Base-by-base conservation (phyloP, 2,329 filamentous ascomycete genomes). In the Capronia coronata region DNA sequence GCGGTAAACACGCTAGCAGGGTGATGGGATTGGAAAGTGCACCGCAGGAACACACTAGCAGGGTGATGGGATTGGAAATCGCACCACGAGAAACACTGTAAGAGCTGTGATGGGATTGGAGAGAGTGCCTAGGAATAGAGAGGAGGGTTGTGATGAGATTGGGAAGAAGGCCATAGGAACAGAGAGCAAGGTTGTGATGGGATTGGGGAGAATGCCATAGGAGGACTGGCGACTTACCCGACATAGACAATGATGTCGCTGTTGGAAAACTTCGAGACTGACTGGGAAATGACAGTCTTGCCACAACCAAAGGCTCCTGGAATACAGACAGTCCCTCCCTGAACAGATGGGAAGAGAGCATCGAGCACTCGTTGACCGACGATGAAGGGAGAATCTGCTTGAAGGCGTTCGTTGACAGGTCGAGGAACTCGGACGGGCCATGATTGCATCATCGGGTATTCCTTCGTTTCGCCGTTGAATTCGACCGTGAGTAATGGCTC, bases 191-290 rank as follows among this genome's bases (percentile, higher is more conserved):
- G n/a, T n/a, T n/a, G n/a, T n/a, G n/a, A n/a, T n/a, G n/a, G n/a
- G n/a, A n/a, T 4, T n/a, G 6, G 32, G 11, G 6, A 35, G 5
- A n/a, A 6, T n/a, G 6, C 32, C 11, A 35, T 5, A 13, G 11
- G 32, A 16, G 9, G 21, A 25, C 19, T 2, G 9, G 30, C n/a
- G 48, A 56, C 48, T 48, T 50, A 55, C 71, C 93, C 93, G 53
- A 98, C 93, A 68, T 98, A 98, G 62, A 98, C 87, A 61, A 98
- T 98, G 65, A 97, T 87, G 68, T 98, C 93, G 69, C 86, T 93
- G 82, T 98, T 98, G 66, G 93, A 98, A 77, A 98, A 98, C 74
- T 98, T 98, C 71, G 93, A 98, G 57, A 98, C 86, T 54, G 88
- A 94, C 74, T 98, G 93, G 65, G 84, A 90, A 72, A 98, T 98